phyloP scores from a whole-genome alignment of 306 rosid species.

The Glycyrrhiza uralensis region DNA sequence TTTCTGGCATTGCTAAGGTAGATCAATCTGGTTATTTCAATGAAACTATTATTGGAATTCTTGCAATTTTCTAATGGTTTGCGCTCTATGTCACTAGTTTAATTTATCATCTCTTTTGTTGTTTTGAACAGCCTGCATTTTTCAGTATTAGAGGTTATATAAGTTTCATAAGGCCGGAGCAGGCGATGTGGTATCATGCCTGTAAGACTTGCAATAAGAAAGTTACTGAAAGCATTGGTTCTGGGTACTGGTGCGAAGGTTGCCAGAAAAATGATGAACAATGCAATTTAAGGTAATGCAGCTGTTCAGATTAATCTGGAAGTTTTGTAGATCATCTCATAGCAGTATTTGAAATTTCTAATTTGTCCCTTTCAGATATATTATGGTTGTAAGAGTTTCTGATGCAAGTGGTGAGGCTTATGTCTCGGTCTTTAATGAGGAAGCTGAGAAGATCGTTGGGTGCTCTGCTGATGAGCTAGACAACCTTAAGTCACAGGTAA shows the following conservation, averaged over 20 bases:
- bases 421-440: conserved; percentile 61
- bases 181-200: conserved; percentile 91
- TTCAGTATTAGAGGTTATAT: conserved; percentile 69
- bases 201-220: conserved; percentile 89
- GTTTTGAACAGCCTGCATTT: conserved; percentile 55
- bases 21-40: not conserved
- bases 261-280: conserved; percentile 82
- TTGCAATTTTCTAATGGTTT: not conserved
- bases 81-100: not conserved
- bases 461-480: conserved; percentile 88
- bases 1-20: not conserved
- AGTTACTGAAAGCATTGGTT: conserved; percentile 67
- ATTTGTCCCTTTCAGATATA: conserved; percentile 49
- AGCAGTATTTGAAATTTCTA: not conserved
- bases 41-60: not conserved
- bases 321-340: not conserved
- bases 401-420: conserved; percentile 69
- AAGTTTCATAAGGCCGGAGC: conserved; percentile 73
- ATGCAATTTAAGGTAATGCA: conserved; percentile 59
- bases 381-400: conserved; percentile 48
- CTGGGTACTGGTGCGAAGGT: conserved; percentile 87
- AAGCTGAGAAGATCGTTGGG: conserved; percentile 77
- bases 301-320: not conserved
- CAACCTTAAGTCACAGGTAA: conserved; percentile 61
- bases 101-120: not conserved